Percentiles rank a stretch among this genome's conserved stretches.
Conservation (phyloP, 1,284 basidiomycete genomes). For the Thelephora terrestris region DNA sequence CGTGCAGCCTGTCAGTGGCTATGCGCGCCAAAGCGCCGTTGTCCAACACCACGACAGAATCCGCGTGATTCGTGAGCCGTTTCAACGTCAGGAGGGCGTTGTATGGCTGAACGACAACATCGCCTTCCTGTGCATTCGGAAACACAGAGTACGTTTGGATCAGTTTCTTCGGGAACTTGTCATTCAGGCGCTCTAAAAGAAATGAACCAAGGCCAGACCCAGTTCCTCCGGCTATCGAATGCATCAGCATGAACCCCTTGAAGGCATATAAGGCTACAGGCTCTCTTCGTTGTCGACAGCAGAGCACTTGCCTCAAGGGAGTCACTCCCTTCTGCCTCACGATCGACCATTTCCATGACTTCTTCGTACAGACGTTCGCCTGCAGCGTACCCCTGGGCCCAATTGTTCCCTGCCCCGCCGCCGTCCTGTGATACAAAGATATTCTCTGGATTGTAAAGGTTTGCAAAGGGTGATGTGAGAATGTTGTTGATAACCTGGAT, state of each 20-base stretch:
- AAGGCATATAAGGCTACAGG: not conserved
- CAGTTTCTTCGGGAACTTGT: constrained; percentile 98
- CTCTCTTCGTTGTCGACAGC: not conserved
- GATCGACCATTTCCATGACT: constrained; percentile 98
- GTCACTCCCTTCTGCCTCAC: constrained; percentile 97
- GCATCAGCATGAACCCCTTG: constrained; percentile 97
- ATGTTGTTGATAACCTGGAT: constrained; percentile 93
- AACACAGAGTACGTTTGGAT: constrained; percentile 99
- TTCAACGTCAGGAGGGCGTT: constrained; percentile 95
- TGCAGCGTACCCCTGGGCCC: constrained; percentile 89
- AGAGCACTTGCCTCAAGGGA: constrained; percentile 72
- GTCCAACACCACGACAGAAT: constrained; percentile 95
- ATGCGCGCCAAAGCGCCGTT: constrained; percentile 92
- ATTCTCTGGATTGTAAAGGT: constrained; percentile 97
- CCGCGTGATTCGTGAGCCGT: constrained; percentile 91
- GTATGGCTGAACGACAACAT: constrained; percentile 98
- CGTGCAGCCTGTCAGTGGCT: constrained; percentile 83
- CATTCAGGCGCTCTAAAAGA: constrained; percentile 91
- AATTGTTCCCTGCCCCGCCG: constrained; percentile 97
- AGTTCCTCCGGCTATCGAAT: constrained; percentile 98
- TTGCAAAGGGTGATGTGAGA: constrained; percentile 82
- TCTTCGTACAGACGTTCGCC: constrained; percentile 95
- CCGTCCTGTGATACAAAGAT: constrained; percentile 94
- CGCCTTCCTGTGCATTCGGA: constrained; percentile 84
- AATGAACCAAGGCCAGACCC: constrained; percentile 98